Base-by-base conservation (phyloP, 306 rosid species). In the Medicago truncatula region DNA sequence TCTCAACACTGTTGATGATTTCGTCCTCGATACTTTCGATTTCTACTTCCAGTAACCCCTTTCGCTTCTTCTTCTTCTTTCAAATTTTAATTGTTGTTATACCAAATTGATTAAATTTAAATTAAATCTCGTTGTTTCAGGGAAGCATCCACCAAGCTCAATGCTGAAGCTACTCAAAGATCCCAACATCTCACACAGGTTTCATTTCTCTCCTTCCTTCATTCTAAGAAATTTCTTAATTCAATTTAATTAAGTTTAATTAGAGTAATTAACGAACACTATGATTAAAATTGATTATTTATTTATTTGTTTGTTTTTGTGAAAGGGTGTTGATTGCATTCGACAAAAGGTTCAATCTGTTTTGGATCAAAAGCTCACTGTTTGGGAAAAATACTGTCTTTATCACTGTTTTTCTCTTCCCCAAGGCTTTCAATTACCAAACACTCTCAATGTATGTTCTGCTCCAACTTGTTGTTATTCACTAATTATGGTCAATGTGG, bases 311-410 rank as follows among this genome's bases (percentile, higher is more conserved):
- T 57, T 50, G 47, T 43, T 57, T 50, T 12, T 65, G 23, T 54
- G 46, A 11, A 67, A 95, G 99, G 97, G 93, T 20, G 71, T 90
- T 36, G 81, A 81, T 78, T 43, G 73, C 8, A 66, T 89, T 69
- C 91, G 83, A 25, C 41, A 74, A 7, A 63, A 41, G 69, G 81
- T 90, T 78, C 89, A 89, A 59, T 90, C 88, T 15, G 88, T 75
- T 73, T 70, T 90, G 82, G 90, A 87, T 80, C 84, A 84, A 76
- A 80, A 86, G 77, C 83, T 95, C 16, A 75, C 76, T 36, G 78
- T 82, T 86, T 95, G 99, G 99, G 97, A 92, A 89, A 78, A 84
- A 62, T 89, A 86, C 67, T 86, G 93, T 77, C 89, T 84, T 54
- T 78, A 47, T 14, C 92, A 90, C 78, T 90, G 93, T 74, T 95